Evolutionary conservation across 2,329 filamentous ascomycete species (phyloP), one percentile per base, ranked within the genome.

Genomic region (Helicocarpus griseus): DNA sequence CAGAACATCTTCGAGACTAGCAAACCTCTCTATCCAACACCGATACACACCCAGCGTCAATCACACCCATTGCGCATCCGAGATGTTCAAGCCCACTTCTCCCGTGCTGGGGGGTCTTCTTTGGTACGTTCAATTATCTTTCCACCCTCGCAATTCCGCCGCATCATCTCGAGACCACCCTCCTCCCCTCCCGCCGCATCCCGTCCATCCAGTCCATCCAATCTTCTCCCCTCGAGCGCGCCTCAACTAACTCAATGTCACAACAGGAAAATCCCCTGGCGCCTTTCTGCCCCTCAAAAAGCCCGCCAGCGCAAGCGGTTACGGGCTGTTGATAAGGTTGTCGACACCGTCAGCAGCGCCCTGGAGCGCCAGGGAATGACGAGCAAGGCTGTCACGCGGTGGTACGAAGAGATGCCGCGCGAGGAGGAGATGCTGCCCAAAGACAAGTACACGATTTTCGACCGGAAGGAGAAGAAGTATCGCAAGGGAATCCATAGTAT

Each of bases 401-500:
- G 93, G 93, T 95, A 93, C 77, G 78, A 79, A 35, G 89, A 95
- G 72, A 98, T 98, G 93, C 93, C 93, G 21, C 86, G 82, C 24
- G 93, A 98, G 77, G 79, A 82, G 64, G 89, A 97, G 77, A 98
- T 98, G 93, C 68, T 95, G 68, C 86, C 93, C 44, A 86, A 82
- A 71, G 93, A 98, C 74, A 98, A 98, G 74, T 98, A 98, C 74
- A 95, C 89, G 26, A 86, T 98, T 64, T 98, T 97, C 71, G 91
- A 95, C 71, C 84, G 90, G 62, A 96, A 97, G 72, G 89, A 87
- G 69, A 95, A 90, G 82, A 84, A 81, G 62, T 98, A 97, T 70
- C 79, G 93, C 67, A 98, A 98, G 81, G 88, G 89, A 51, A 90
- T 98, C 69, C 91, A 97, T 73, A 97, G 90, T 95, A 79, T 62